A percentile compares a stretch with the other conserved stretches of the same genome.
Evolutionary conservation across 495 filamentous ascomycete genomes (phyloP).

Genomic region (Penicillium egyptiacum): DNA sequence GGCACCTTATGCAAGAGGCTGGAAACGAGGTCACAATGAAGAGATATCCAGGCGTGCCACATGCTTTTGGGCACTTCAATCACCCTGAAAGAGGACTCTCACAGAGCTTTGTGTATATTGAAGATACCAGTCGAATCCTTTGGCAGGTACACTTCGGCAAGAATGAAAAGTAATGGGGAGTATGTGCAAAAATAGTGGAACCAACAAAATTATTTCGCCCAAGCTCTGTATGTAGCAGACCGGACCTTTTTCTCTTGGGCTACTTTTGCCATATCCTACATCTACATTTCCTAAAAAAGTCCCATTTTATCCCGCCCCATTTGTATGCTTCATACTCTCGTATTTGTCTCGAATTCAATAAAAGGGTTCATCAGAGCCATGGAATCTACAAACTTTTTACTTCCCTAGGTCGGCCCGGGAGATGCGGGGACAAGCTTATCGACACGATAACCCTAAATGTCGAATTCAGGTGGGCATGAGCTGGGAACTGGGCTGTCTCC

Average conservation of each 20-base stretch:
- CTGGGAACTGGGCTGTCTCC: too few species aligned
- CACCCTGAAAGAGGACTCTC: slow-evolving; percentile 20
- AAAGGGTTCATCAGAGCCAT: not conserved
- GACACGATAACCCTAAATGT: not conserved
- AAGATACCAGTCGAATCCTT: slow-evolving; percentile 16
- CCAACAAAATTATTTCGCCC: not conserved
- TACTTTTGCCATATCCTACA: not conserved
- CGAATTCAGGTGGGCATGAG: too few species aligned
- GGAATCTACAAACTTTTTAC: not conserved
- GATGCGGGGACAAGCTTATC: not conserved
- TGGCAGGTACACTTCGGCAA: slow-evolving; percentile 12
- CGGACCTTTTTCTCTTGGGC: not conserved
- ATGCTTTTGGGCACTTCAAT: slow-evolving; percentile 32
- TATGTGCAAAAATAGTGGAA: not conserved
- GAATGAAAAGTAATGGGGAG: not conserved
- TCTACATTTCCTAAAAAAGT: not conserved
- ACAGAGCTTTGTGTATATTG: slow-evolving; percentile 17
- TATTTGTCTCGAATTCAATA: not conserved
- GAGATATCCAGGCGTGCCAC: slow-evolving; percentile 27
- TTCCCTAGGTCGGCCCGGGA: not conserved
- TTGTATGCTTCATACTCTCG: too few species aligned
- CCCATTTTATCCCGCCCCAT: not conserved
- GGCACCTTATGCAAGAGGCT: slow-evolving; percentile 14
- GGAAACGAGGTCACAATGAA: slow-evolving; percentile 29
- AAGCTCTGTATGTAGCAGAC: not conserved